phyloP scores from a whole-genome alignment of 2,329 filamentous ascomycete species.

The Magnaporthales sp. region DNA sequence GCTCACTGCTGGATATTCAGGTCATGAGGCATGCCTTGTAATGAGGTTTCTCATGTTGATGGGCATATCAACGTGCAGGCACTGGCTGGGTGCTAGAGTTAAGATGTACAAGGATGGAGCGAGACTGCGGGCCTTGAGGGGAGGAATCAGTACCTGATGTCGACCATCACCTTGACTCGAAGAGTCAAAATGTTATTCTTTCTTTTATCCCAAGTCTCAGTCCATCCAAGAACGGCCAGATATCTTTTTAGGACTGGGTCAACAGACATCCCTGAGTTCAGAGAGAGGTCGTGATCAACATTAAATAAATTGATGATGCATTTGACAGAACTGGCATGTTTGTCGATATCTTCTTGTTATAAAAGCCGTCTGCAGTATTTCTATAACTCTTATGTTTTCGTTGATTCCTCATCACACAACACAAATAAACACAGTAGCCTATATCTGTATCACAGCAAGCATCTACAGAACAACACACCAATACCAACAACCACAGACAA shows the following conservation, averaged over 20 bases:
- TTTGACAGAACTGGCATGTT: background rate
- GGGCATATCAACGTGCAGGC: background rate
- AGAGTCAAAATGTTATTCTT: background rate
- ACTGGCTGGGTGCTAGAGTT: background rate
- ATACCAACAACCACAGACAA: background rate
- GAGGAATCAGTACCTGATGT: background rate
- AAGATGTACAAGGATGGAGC: background rate
- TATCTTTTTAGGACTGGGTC: background rate
- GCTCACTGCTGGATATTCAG: background rate
- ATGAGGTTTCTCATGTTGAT: background rate
- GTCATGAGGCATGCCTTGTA: background rate
- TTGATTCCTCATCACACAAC: background rate
- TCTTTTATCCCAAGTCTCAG: background rate
- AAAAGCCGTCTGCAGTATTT: background rate
- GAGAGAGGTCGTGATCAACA: background rate
- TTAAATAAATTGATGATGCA: background rate
- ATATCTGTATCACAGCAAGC: too few species aligned
- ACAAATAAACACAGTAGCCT: too few species aligned
- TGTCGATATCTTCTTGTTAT: background rate
- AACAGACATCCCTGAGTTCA: background rate
- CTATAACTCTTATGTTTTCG: background rate
- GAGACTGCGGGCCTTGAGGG: too few species aligned
- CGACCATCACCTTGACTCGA: background rate
- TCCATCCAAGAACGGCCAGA: background rate
- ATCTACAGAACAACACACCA: background rate